A percentile compares a stretch with the other conserved stretches of the same genome.
phyloP scores from a whole-genome alignment of 345 rosid species.

The Camelina neglecta region DNA sequence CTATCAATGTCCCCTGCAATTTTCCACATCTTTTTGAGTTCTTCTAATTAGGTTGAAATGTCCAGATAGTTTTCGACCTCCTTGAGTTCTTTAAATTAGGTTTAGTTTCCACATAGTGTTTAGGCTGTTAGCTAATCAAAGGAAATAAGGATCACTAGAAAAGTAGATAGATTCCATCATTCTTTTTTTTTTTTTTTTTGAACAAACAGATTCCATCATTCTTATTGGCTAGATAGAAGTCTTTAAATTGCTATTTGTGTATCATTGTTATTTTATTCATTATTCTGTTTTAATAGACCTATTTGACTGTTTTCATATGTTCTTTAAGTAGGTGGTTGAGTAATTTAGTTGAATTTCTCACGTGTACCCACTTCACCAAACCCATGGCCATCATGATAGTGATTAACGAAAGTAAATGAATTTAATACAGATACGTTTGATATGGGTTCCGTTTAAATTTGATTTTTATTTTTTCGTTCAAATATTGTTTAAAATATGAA shows the following conservation, averaged over 20 bases:
- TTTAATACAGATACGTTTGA: neutral
- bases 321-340: slow-evolving; percentile 29
- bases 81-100: slow-evolving; percentile 12
- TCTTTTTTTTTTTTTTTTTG: neutral
- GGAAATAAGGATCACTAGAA: slow-evolving; percentile 12
- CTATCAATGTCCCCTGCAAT: slow-evolving; percentile 18
- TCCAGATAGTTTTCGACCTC: slow-evolving; percentile 1
- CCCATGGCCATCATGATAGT: neutral
- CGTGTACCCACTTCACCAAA: slow-evolving; percentile 35
- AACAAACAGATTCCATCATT: neutral
- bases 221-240: neutral
- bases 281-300: neutral
- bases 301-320: slow-evolving; percentile 4
- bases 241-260: slow-evolving; percentile 13
- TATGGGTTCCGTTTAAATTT: neutral
- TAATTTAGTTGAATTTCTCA: slow-evolving; percentile 15
- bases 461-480: neutral
- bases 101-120: neutral
- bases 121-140: slow-evolving; percentile 1
- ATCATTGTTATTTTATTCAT: slow-evolving; percentile 1
- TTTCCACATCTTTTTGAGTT: slow-evolving; percentile 1
- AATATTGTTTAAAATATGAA: neutral
- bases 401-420: neutral
- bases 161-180: neutral
- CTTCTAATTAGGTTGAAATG: slow-evolving; percentile 6